These are phyloP conservation scores for Naegleria gruberi DNA, from an alignment of 208 protist species.

Conservation along the genomic window DNA sequence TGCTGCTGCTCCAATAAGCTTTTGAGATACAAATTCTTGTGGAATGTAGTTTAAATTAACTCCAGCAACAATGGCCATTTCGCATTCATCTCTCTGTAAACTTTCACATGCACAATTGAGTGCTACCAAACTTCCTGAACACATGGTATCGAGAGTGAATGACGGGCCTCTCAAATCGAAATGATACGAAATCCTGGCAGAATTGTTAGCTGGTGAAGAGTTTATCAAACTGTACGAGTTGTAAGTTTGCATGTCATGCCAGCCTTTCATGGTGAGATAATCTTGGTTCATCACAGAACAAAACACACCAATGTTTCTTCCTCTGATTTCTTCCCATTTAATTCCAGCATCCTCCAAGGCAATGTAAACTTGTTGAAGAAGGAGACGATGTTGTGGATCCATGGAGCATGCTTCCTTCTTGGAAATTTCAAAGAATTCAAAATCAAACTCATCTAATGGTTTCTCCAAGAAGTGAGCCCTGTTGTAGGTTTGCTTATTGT, in stretches of 20 bases:
- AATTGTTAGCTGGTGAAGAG: background rate
- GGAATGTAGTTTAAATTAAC: slow-evolving; percentile 44
- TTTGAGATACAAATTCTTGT: slow-evolving; percentile 11
- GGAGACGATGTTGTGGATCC: slow-evolving; percentile 18
- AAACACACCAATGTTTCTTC: background rate
- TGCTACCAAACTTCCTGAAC: slow-evolving; percentile 55
- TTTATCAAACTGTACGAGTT: background rate
- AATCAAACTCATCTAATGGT: background rate
- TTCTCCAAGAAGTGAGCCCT: background rate
- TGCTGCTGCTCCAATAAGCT: slow-evolving; percentile 12
- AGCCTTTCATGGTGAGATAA: background rate
- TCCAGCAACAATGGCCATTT: slow-evolving; percentile 22
- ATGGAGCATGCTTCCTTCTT: background rate
- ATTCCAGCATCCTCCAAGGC: slow-evolving; percentile 14
- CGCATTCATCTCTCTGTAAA: slow-evolving; percentile 29
- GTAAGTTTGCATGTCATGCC: background rate
- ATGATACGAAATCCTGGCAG: slow-evolving; percentile 43
- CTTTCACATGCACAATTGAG: slow-evolving; percentile 42
- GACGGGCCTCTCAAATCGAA: slow-evolving; percentile 51
- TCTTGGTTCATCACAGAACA: background rate
- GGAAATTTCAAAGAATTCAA: background rate
- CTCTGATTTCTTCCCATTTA: background rate
- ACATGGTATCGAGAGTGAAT: slow-evolving; percentile 56
- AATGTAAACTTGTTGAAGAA: slow-evolving; percentile 13
- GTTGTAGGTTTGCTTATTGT: background rate